Base-by-base conservation (phyloP, 2,329 filamentous ascomycete species). In the Calonectria crousiana region DNA sequence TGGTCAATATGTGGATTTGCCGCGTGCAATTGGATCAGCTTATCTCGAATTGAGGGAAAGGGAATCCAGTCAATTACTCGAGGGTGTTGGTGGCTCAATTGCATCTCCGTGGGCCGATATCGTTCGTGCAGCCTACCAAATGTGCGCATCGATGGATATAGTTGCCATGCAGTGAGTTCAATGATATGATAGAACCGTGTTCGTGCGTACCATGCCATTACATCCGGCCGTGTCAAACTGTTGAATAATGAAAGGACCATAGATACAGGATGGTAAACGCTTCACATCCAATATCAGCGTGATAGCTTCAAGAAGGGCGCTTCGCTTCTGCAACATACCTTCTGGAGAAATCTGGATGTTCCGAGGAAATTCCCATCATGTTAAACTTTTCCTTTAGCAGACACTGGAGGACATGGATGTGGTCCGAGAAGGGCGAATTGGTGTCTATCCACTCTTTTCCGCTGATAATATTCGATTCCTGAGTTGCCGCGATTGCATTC, bases 181-280 rank as follows among this genome's bases (percentile, higher is more conserved):
- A 83, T 80, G 44, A 84, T 83, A 71, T 83, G 82, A 60, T 74
- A 83, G 74, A 83, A 83, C 6, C 82, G 78, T 2, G 82, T 84
- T 32, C 83, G 89, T 13, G 86, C 89, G 8, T 84, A 84, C 81
- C 81, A 83, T 1, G 81, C 78, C 77, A 84, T 84, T 38, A 83
- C 82, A 51, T 83, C 83, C 4, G 83, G 83, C 0, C 83, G 76
- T 0, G 82, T 83, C 65, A 84, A 79, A 75, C 82, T 83, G 70
- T 84, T 84, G 73, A 84, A 84, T 74, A 84, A 79, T 26, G 83
- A 79, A 1, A 84, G 69, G 0, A 83, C 81, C 78, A 82, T 83
- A 4, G 79, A 69, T 0, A 84, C 81, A 0, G 80, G 77, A 49
- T 83, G 82, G 6, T 83, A 84, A 2, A 81, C 73, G 2, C 79